Percentiles rank a stretch among this genome's conserved stretches.
phyloP scores from a whole-genome alignment of 1,284 basidiomycete genomes.

The Ganoderma resinaceum region DNA sequence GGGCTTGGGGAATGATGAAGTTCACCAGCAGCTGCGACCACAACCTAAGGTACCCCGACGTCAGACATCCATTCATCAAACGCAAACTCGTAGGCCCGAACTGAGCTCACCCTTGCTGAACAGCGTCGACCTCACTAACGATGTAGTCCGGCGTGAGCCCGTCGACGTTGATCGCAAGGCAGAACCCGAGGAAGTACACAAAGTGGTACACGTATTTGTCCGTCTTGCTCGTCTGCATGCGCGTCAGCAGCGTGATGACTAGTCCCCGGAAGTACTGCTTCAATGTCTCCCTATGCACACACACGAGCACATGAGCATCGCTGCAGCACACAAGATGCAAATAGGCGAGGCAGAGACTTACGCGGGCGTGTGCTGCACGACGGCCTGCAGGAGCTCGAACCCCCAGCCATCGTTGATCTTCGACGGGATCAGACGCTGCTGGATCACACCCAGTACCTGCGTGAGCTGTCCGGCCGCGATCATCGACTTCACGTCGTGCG shows the following conservation, averaged over 20 bases:
- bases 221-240: conserved; percentile 91
- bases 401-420: conserved; percentile 92
- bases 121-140: conserved; percentile 78
- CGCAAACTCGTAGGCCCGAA: background rate
- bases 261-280: conserved; percentile 81
- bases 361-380: conserved; percentile 79
- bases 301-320: background rate
- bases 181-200: conserved; percentile 80
- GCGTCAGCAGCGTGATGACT: conserved; percentile 83
- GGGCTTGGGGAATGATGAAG: conserved; percentile 84
- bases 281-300: conserved; percentile 60
- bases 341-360: conserved; percentile 49
- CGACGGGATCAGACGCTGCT: conserved; percentile 88
- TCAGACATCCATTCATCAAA: background rate
- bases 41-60: conserved; percentile 55
- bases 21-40: conserved; percentile 86
- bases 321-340: background rate
- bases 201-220: conserved; percentile 90
- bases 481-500: conserved; percentile 75
- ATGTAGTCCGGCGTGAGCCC: conserved; percentile 83
- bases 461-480: conserved; percentile 79
- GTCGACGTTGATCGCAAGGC: conserved; percentile 77
- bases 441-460: conserved; percentile 88
- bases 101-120: conserved; percentile 81
- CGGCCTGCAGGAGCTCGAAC: conserved; percentile 87